Evolutionary conservation across 768 basidiomycete genomes (phyloP), one percentile per base, ranked within the genome.

Genomic region (Pleurotus sapidus): DNA sequence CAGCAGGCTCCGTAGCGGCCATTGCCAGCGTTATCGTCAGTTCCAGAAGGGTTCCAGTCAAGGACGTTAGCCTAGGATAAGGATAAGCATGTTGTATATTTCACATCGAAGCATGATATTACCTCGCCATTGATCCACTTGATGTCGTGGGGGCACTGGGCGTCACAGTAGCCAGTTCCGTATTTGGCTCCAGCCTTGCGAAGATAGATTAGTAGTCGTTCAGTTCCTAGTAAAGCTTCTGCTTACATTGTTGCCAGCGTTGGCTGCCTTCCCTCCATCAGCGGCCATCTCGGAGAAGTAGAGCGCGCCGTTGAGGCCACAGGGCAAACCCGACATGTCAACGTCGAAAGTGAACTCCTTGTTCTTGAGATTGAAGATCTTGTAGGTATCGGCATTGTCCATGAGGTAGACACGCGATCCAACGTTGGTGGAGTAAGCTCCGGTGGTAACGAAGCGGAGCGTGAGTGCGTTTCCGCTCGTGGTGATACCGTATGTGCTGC

Each of bases 291-390:
- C 69, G 47, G 67, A 64, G 67, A 79, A 76, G 70, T 79, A 79
- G 65, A 78, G 63, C 75, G 49, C 49, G 60, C 79, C 84, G 67
- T 85, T 85, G 65, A 85, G 75, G 59, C 77, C 77, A 61, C 77
- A 78, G n/a, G 71, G 70, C 47, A 78, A 72, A 53, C 74, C 66
- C 57, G 76, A 75, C 55, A 77, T 67, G 64, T 79, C 76, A 62
- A 79, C 77, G 65, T 77, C 75, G 67, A 78, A 77, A 18, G 78
- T 72, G 68, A 79, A 76, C 67, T 78, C 78, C 61, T 73, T 66
- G 72, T 76, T 76, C 59, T 64, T 54, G 57, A 74, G 66, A 58
- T 63, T 57, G 64, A 65, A 65, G 43, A 59, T 51, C 47, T 57
- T n/a, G 69, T 78, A 78, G 51, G 61, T 61, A 59, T 27, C 12